These are phyloP conservation scores for Polytrichum formosum DNA, from an alignment of 225 moss, liverwort and hornwort species.

Conservation along the genomic window DNA sequence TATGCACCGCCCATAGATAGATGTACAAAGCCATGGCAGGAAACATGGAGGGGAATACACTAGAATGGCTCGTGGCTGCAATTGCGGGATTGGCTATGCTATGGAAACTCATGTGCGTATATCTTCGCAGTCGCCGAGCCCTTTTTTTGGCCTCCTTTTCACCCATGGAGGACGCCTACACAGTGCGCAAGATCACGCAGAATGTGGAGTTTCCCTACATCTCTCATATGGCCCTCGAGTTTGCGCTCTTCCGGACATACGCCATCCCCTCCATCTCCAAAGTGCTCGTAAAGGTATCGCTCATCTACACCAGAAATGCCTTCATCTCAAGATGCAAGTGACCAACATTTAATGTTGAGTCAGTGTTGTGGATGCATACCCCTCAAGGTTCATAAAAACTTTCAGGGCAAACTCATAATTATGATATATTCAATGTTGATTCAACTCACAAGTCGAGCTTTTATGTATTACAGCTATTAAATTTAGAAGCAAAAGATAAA, in stretches of 20 bases:
- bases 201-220: conserved; percentile 41
- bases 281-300: conserved; percentile 28
- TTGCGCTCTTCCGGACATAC: conserved; percentile 36
- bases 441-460: no score
- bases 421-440: background rate
- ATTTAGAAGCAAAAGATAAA: no score
- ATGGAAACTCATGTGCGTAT: conserved; percentile 23
- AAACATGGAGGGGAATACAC: no score
- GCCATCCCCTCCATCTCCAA: conserved; percentile 39
- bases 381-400: no score
- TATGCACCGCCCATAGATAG: no score
- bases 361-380: no score
- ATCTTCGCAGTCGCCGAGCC: conserved; percentile 28
- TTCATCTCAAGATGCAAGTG: no score
- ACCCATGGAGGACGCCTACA: conserved; percentile 20
- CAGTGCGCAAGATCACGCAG: conserved; percentile 5
- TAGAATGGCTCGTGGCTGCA: conserved; percentile 13
- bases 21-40: no score
- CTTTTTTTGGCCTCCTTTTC: conserved; percentile 25
- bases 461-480: background rate
- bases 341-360: no score
- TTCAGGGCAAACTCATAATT: background rate
- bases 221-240: conserved; percentile 20
- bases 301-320: no score
- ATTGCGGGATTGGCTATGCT: conserved; percentile 9